phyloP scores from a whole-genome alignment of 2,329 filamentous ascomycete genomes.

The Paecilomyces formosus region DNA sequence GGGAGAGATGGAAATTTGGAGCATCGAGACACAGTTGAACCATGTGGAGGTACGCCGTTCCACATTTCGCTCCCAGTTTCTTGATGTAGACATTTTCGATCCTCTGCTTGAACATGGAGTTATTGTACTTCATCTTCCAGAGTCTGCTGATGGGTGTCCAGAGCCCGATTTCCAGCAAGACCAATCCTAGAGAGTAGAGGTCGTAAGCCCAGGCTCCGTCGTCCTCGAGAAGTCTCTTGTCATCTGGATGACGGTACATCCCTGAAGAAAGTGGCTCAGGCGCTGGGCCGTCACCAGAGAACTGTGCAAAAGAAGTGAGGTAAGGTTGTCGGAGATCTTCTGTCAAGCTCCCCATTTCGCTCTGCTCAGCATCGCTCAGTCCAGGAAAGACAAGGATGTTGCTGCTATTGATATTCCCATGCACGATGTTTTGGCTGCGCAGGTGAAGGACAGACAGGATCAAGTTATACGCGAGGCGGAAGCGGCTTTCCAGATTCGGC shows the following conservation, averaged over 20 bases:
- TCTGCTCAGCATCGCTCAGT: slow-evolving; percentile 21
- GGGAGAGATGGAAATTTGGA: slow-evolving; percentile 43
- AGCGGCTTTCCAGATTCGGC: slow-evolving; percentile 55
- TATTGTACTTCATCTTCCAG: slow-evolving; percentile 59
- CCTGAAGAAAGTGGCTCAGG: slow-evolving; percentile 42
- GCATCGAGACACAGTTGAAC: slow-evolving; percentile 56
- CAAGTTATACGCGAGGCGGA: slow-evolving; percentile 54
- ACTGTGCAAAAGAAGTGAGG: slow-evolving; percentile 53
- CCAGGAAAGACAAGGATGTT: slow-evolving; percentile 53
- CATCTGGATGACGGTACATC: slow-evolving; percentile 55
- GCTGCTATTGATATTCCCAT: slow-evolving; percentile 59
- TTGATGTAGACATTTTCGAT: slow-evolving; percentile 58
- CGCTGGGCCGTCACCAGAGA: slow-evolving; percentile 44
- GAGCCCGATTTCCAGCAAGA: slow-evolving; percentile 56
- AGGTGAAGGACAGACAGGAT: slow-evolving; percentile 50
- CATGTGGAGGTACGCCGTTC: slow-evolving; percentile 55
- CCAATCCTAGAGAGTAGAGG: slow-evolving; percentile 54
- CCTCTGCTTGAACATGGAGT: slow-evolving; percentile 54
- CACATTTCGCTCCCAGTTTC: slow-evolving; percentile 55
- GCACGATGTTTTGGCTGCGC: slow-evolving; percentile 49
- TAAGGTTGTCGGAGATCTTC: slow-evolving; percentile 48
- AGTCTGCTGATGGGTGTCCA: slow-evolving; percentile 56
- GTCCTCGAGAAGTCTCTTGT: slow-evolving; percentile 31
- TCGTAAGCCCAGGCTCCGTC: slow-evolving; percentile 41
- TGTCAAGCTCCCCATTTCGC: slow-evolving; percentile 25